phyloP scores from a whole-genome alignment of 768 basidiomycete species.

The Rhodotorula taiwanensis region DNA sequence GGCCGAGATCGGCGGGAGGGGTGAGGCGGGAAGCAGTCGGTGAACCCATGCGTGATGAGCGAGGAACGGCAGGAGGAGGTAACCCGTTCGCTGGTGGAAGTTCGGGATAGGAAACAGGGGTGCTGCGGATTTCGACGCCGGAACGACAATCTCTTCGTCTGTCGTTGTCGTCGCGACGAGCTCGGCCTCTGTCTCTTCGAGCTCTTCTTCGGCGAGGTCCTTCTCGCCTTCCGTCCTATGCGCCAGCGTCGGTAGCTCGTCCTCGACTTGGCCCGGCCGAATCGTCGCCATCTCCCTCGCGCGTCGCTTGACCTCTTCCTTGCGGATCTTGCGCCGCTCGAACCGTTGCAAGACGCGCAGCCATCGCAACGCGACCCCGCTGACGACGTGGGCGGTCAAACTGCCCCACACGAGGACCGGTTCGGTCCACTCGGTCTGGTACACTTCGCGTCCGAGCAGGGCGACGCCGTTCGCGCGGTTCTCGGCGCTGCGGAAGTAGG shows the following conservation, averaged over 20 bases:
- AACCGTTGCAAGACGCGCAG: slow-evolving; percentile 2
- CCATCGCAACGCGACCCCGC: slow-evolving; percentile 26
- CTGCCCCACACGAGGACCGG: slow-evolving; percentile 33
- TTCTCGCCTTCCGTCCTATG: neutral
- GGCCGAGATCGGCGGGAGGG: slow-evolving; percentile 26
- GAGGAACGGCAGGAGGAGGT: slow-evolving; percentile 33
- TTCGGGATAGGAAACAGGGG: slow-evolving; percentile 1
- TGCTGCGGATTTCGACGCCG: neutral
- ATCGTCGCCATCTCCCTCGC: neutral
- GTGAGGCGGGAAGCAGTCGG: slow-evolving; percentile 35
- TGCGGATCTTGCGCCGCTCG: slow-evolving; percentile 19
- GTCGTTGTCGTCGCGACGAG: neutral
- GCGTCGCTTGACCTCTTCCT: slow-evolving; percentile 3
- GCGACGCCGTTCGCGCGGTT: slow-evolving; percentile 90
- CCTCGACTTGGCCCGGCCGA: neutral
- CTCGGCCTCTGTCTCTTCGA: neutral
- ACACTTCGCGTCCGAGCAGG: slow-evolving; percentile 44
- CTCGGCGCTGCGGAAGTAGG: slow-evolving; percentile 56
- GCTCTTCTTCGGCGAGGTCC: neutral
- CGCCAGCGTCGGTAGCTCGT: neutral
- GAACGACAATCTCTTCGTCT: slow-evolving; percentile 9
- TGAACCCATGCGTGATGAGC: slow-evolving; percentile 32
- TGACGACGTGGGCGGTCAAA: slow-evolving; percentile 24
- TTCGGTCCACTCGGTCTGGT: slow-evolving; percentile 35
- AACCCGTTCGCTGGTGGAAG: slow-evolving; percentile 32